Base-by-base conservation (phyloP, 2,329 filamentous ascomycete genomes). In the Trichothecium roseum region DNA sequence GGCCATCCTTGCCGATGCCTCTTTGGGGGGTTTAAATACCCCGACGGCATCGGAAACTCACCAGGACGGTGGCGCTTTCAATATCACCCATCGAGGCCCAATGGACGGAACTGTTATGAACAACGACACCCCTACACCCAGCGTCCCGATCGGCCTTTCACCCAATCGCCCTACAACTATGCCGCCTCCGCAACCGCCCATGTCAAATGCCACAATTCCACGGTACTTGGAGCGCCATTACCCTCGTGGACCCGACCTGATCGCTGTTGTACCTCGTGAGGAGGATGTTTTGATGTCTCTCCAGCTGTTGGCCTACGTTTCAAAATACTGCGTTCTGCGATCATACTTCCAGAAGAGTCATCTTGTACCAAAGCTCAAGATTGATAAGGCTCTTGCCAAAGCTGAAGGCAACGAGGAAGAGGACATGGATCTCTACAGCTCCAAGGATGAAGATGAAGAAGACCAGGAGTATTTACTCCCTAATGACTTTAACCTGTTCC, bases 221-320 rank as follows among this genome's bases (percentile, higher is more conserved):
- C 75, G 84, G 38, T 91, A 89, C 51, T 73, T 86, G 34, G 83
- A 94, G 47, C 79, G 82, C 27, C 77, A 77, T 32, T 60, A 81
- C 35, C 71, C 77, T 27, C 76, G 83, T 18, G 74, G 77, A 50
- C 74, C 81, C 13, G 79, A 81, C 46, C 80, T 93, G 48, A 66
- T 94, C 22, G 84, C 88, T 18, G 82, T 87, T 9, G 94, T 96
- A 83, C 91, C 91, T 8, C 78, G 91, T 34, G 91, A 98, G 49
- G 91, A 98, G 57, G 91, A 98, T 51, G 91, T 98, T 3, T 69
- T 98, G 43, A 95, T 98, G 89, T 95, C 91, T 5, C 71, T 98
- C 27, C 91, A 98, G 59, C 74, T 98, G 15, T 73, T 98, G 31
- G 91, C 91, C 13, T 98, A 98, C 55, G 89, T 98, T 38, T 95